Evolutionary conservation across 805 yeast species (phyloP).

Genomic region (Kuraishia floccosa): DNA sequence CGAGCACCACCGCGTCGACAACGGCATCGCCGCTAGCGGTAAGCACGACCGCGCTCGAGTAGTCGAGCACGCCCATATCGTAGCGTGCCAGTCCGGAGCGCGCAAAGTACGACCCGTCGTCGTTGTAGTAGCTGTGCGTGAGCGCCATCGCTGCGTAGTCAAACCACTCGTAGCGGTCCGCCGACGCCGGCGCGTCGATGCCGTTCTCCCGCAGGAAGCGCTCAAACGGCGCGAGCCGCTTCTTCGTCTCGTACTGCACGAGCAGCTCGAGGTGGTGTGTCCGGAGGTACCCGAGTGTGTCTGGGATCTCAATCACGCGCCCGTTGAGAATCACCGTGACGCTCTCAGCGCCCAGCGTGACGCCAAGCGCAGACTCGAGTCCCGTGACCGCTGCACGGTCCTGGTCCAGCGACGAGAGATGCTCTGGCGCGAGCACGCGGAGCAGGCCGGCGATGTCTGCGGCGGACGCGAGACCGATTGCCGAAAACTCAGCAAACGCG

Average conservation of each 20-base stretch:
- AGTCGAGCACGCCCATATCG: conserved; percentile 22
- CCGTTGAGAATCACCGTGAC: conserved; percentile 51
- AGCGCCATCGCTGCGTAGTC: conserved; percentile 12
- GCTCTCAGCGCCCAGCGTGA: too few relatives aligned
- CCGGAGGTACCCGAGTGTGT: conserved; percentile 10
- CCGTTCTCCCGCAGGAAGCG: conserved; percentile 14
- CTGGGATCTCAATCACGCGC: conserved; percentile 28
- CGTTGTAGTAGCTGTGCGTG: conserved; percentile 11
- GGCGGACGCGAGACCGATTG: too few relatives aligned
- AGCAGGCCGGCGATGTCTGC: too few relatives aligned
- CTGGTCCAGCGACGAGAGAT: too few relatives aligned
- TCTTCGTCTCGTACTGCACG: conserved; percentile 31
- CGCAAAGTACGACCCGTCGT: conserved; percentile 27
- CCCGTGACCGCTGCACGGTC: too few relatives aligned
- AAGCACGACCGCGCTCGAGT: conserved; percentile 10
- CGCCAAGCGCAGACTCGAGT: too few relatives aligned
- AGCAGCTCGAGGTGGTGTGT: conserved; percentile 23
- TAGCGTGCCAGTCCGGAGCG: conserved; percentile 32
- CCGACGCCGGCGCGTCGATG: too few relatives aligned
- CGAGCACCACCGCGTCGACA: conserved; percentile 44
- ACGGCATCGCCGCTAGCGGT: conserved; percentile 13
- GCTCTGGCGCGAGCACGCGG: too few relatives aligned
- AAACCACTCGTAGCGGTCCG: conserved; percentile 8
- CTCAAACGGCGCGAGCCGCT: conserved; percentile 22
- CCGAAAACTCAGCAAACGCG: background rate